These are phyloP conservation scores for Pichia norvegensis DNA, from an alignment of 1,139 yeast genomes.

Conservation along the genomic window DNA sequence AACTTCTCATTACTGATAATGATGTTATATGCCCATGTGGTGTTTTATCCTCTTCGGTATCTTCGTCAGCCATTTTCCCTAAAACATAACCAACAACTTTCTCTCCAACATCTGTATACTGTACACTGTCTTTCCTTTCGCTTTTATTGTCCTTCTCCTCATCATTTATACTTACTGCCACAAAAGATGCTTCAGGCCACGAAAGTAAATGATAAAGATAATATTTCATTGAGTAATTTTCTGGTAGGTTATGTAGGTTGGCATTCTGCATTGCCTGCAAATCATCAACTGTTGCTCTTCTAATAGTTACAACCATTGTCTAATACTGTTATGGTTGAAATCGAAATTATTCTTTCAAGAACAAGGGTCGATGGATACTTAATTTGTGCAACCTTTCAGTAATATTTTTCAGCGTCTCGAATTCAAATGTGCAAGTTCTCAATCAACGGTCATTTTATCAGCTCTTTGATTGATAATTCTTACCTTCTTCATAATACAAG, in stretches of 20 bases:
- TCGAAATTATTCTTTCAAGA: neutral
- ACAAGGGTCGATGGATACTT: slow-evolving; percentile 5
- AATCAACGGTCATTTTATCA: neutral
- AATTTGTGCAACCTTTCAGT: neutral
- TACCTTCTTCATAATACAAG: neutral
- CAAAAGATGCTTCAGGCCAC: slow-evolving; percentile 98
- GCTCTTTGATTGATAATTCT: neutral
- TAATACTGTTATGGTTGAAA: neutral
- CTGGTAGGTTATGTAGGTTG: slow-evolving; percentile 87
- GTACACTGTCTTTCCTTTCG: slow-evolving; percentile 44
- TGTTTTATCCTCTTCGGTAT: slow-evolving; percentile 54
- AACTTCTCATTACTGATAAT: slow-evolving; percentile 88
- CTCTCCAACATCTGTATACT: slow-evolving; percentile 56
- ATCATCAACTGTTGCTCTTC: slow-evolving; percentile 82
- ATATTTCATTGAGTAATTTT: slow-evolving; percentile 85
- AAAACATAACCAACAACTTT: slow-evolving; percentile 89
- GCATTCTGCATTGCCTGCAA: slow-evolving; percentile 96
- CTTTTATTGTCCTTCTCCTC: slow-evolving; percentile 32
- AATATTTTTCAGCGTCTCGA: neutral
- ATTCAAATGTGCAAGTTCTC: neutral
- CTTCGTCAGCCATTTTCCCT: slow-evolving; percentile 88
- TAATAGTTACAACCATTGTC: slow-evolving; percentile 75
- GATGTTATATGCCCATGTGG: slow-evolving; percentile 96
- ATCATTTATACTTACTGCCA: slow-evolving; percentile 68
- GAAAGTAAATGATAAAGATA: slow-evolving; percentile 88